Conservation (phyloP, 345 rosid genomes). For the Lumnitzera littorea region DNA sequence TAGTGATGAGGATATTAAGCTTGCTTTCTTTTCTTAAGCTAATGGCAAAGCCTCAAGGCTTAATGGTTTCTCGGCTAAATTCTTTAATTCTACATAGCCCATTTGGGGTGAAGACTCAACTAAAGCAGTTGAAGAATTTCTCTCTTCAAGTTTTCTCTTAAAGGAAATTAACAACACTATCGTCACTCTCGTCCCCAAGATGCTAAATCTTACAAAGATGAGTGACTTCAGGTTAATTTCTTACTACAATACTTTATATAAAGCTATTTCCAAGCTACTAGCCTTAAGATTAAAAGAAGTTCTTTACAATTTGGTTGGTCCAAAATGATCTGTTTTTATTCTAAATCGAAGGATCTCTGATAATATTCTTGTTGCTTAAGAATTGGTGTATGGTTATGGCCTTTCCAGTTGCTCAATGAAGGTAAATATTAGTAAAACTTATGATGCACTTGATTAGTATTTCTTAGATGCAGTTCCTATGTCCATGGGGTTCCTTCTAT, state of each 20-base stretch:
- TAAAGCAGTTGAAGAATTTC: background rate
- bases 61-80: background rate
- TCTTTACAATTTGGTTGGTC: background rate
- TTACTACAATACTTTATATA: background rate
- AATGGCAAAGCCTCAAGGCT: background rate
- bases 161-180: background rate
- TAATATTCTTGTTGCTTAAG: too few species aligned
- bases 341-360: too few species aligned
- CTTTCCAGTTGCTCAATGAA: background rate
- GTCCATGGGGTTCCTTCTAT: background rate
- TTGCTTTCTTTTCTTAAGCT: background rate
- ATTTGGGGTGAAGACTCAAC: background rate
- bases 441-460: background rate
- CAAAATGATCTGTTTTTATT: background rate
- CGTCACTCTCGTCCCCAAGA: background rate
- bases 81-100: background rate
- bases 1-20: background rate
- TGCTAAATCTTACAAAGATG: background rate
- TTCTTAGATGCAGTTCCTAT: too few species aligned
- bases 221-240: slow-evolving; percentile 1
- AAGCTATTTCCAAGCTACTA: too few species aligned
- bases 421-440: slow-evolving; percentile 1
- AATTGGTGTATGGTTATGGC: background rate
- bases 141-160: background rate
- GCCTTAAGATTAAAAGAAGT: background rate